Base-by-base conservation (phyloP, 495 filamentous ascomycete genomes). In the Astrothelium macrocarpum region DNA sequence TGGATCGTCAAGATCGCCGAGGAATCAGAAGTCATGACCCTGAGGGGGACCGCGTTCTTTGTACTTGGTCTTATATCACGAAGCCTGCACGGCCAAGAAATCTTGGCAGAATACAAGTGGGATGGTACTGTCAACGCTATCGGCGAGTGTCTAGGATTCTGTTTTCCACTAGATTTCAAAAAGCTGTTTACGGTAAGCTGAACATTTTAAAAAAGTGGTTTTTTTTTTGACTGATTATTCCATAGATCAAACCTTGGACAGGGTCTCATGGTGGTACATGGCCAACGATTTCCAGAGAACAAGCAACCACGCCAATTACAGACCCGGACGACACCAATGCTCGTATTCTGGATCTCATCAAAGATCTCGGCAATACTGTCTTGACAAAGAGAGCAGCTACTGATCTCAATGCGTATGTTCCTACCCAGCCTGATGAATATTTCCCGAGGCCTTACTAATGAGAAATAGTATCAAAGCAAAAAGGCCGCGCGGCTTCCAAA, bases 1-100 rank as follows among this genome's bases (percentile, higher is more conserved):
- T 82, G 85, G 63, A 91, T 97, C 53, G 84, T 97, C 61, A 78
- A 82, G 67, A 96, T 98, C 72, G 95, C 94, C 1, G 86, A 95
- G 69, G 78, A 77, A 65, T 91, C 92, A 45, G 86, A 90, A 65
- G 89, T 97, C 23, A 84, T 97, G 81, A 93, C 88, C 32, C 81
- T 97, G 74, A 84, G 95, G 67, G 94, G 95, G 39, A 97, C 94
- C 2, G 95, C 94, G 1, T 97, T 97, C 72, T 98, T 95, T 70
- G 95, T 96, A 11, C 77, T 98, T 1, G 94, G 94, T 0, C 78
- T 98, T 60, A 91, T 97, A 64, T 96, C 92, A 7, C 82, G 94
- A 59, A 97, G 91, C 63, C 83, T 90, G 36, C 94, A 97, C 72
- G 94, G 94, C 1, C 83, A 96, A 32, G 89, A 91, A 74, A 96